A percentile compares a stretch with the other conserved stretches of the same genome.
Evolutionary conservation across 116 monocot species (phyloP).

Genomic region (Trichopus zeylanicus): DNA sequence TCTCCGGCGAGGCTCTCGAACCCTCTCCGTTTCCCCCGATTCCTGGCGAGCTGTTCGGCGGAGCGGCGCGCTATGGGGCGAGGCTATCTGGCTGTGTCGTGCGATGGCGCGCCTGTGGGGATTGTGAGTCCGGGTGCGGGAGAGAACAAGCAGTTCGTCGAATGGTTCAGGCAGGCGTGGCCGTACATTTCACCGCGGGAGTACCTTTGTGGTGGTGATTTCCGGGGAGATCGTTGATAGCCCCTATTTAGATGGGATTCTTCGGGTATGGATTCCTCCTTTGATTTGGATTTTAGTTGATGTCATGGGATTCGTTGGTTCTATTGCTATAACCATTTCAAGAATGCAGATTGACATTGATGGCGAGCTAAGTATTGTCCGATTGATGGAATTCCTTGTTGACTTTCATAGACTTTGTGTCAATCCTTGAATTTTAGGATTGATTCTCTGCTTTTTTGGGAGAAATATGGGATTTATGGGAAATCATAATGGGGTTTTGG

Average conservation of each 20-base stretch:
- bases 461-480: no score
- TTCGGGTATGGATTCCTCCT: constrained; percentile 21
- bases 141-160: constrained; percentile 36
- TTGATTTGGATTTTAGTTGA: no score
- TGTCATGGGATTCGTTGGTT: no score
- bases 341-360: no score
- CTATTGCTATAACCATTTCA: no score
- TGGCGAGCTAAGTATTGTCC: no score
- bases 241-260: constrained; percentile 34
- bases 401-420: no score
- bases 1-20: not conserved
- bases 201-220: constrained; percentile 55
- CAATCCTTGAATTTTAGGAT: no score
- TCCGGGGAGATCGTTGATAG: constrained; percentile 45
- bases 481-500: no score
- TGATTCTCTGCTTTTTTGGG: no score
- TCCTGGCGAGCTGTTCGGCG: no score
- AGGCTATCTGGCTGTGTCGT: not conserved
- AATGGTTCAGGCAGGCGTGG: constrained; percentile 62
- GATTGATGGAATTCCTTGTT: no score
- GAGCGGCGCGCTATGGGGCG: not conserved
- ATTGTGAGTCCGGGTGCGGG: not conserved
- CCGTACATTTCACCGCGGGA: constrained; percentile 57
- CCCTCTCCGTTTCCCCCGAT: not conserved
- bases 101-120: not conserved